Evolutionary conservation across 2,329 filamentous ascomycete species (phyloP).

Genomic region (Microcyclosporella mali): DNA sequence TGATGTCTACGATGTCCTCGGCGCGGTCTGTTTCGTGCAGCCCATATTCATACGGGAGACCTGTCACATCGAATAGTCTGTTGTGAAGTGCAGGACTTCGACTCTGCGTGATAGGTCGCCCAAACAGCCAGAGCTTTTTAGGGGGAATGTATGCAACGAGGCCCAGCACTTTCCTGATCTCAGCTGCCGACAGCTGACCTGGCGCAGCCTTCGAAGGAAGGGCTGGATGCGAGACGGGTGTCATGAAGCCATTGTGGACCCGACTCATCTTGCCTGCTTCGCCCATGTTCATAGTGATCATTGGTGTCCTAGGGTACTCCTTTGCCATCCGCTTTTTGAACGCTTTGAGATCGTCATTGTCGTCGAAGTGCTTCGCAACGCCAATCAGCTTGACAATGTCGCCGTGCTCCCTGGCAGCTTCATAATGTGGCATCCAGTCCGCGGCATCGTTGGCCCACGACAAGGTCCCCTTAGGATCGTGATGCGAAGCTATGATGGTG

Average conservation of each 20-base stretch:
- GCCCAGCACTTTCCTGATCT: conserved; percentile 73
- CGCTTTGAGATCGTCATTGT: conserved; percentile 76
- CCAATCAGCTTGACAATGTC: conserved; percentile 94
- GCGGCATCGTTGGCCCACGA: conserved; percentile 68
- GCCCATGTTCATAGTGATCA: conserved; percentile 97
- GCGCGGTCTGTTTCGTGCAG: conserved; percentile 66
- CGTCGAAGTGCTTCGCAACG: conserved; percentile 65
- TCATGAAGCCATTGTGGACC: conserved; percentile 86
- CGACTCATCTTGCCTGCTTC: conserved; percentile 78
- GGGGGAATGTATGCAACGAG: conserved; percentile 71
- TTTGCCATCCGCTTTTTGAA: conserved; percentile 73
- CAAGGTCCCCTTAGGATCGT: conserved; percentile 71
- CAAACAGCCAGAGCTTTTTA: conserved; percentile 80
- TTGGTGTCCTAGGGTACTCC: conserved; percentile 64
- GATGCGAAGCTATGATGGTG: conserved; percentile 89
- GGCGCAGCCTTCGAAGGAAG: conserved; percentile 92
- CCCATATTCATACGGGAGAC: conserved; percentile 78
- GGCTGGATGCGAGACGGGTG: conserved; percentile 81
- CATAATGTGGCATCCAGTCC: conserved; percentile 85
- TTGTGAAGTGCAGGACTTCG: conserved; percentile 89
- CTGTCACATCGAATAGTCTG: conserved; percentile 65
- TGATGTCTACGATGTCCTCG: conserved; percentile 56
- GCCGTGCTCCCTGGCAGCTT: conserved; percentile 79
- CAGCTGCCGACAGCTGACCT: conserved; percentile 81
- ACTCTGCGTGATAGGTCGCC: conserved; percentile 73